Conservation (phyloP, 2,329 filamentous ascomycete species). For the Beauveria rudraprayagi region DNA sequence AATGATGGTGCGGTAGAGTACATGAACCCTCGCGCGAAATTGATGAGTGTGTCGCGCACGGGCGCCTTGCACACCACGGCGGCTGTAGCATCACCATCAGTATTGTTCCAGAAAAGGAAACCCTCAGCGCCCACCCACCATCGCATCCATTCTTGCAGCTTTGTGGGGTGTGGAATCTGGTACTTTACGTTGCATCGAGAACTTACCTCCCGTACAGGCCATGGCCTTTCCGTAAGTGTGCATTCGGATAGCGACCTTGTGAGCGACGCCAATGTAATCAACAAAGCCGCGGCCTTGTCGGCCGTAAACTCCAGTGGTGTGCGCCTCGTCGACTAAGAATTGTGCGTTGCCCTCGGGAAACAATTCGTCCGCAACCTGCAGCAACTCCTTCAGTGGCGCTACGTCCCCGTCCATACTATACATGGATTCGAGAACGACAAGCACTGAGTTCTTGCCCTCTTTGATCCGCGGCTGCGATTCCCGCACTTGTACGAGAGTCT, state of each 20-base stretch:
- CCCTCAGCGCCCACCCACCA: neutral
- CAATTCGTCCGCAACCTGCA: slow-evolving; percentile 24
- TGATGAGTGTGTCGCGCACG: slow-evolving; percentile 16
- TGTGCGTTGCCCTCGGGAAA: slow-evolving; percentile 29
- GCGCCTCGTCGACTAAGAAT: slow-evolving; percentile 48
- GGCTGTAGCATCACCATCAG: slow-evolving; percentile 8
- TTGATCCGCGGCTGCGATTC: slow-evolving; percentile 21
- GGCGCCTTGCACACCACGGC: slow-evolving; percentile 16
- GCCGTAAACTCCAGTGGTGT: slow-evolving; percentile 42
- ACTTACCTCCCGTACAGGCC: slow-evolving; percentile 26
- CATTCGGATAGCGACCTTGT: slow-evolving; percentile 37
- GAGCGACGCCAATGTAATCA: slow-evolving; percentile 37
- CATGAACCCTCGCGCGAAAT: slow-evolving; percentile 15
- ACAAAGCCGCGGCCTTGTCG: slow-evolving; percentile 40
- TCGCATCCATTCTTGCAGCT: neutral
- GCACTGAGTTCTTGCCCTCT: slow-evolving; percentile 22
- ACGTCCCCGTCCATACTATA: slow-evolving; percentile 40
- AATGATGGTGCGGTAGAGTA: slow-evolving; percentile 18
- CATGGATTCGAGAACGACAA: slow-evolving; percentile 30
- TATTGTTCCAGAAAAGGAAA: neutral
- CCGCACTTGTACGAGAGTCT: slow-evolving; percentile 23
- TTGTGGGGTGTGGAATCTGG: neutral
- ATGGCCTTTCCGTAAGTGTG: slow-evolving; percentile 46
- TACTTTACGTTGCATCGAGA: neutral
- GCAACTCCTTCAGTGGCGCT: slow-evolving; percentile 27